Evolutionary conservation across 768 basidiomycete species (phyloP).

Genomic region (Tylopilus felleus): DNA sequence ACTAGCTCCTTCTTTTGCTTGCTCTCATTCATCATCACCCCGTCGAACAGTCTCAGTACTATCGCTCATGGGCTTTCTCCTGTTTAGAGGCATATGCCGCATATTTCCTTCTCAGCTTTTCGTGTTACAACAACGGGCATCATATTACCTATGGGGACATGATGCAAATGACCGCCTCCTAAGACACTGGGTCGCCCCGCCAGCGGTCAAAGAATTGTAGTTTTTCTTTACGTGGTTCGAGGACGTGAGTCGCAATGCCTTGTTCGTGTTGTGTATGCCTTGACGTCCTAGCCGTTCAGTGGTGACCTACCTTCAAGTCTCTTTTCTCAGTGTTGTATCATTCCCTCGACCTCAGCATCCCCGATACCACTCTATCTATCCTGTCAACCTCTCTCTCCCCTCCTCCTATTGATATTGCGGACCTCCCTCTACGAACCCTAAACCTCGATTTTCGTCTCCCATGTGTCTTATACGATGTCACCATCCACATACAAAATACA

Average conservation of each 20-base stretch:
- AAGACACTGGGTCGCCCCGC: slow-evolving; percentile 22
- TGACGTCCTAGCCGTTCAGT: background rate
- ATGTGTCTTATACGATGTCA: background rate
- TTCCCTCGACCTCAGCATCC: background rate
- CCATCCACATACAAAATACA: slow-evolving; percentile 1
- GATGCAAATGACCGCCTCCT: slow-evolving; percentile 33
- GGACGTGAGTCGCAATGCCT: slow-evolving; percentile 9
- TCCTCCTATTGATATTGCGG: background rate
- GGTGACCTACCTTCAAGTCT: background rate
- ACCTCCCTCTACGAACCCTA: background rate
- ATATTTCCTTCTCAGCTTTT: slow-evolving; percentile 59
- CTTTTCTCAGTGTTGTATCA: slow-evolving; percentile 11
- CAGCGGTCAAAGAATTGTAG: slow-evolving; percentile 28
- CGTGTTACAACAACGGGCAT: slow-evolving; percentile 48
- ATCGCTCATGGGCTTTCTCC: slow-evolving; percentile 38
- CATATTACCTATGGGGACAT: slow-evolving; percentile 63
- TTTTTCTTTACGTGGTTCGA: background rate
- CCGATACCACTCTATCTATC: background rate
- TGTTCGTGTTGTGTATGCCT: background rate
- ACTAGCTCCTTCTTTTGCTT: background rate
- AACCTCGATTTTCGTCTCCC: background rate
- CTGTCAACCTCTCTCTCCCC: background rate
- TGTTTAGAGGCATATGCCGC: slow-evolving; percentile 49
- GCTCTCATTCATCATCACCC: background rate
- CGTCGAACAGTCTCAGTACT: slow-evolving; percentile 38